Conservation (phyloP, 495 filamentous ascomycete species). For the Aspergillus diversus region DNA sequence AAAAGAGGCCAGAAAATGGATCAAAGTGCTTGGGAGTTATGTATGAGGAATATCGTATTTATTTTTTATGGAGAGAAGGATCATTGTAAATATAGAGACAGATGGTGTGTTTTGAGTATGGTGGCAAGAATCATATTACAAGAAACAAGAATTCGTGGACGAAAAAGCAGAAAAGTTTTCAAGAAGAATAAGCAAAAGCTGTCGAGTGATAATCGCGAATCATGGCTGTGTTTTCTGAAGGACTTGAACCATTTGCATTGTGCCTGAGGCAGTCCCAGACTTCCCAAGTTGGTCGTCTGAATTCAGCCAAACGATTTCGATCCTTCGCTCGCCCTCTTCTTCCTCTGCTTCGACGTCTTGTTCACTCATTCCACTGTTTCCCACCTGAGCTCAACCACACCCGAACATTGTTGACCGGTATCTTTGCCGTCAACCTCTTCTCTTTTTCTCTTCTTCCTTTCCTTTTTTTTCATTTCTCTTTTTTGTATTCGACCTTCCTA, state of each 20-base stretch:
- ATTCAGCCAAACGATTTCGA: constrained; percentile 6
- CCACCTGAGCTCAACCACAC: no score
- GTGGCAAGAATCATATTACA: no score
- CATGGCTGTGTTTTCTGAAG: no score
- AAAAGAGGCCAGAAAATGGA: background rate
- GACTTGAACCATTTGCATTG: background rate
- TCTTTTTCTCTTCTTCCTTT: constrained; percentile 19
- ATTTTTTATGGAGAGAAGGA: no score
- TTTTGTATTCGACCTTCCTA: constrained; percentile 21
- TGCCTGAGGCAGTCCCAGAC: background rate
- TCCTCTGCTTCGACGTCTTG: constrained; percentile 8
- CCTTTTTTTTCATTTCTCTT: constrained; percentile 15
- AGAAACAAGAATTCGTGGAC: no score
- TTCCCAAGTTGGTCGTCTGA: background rate
- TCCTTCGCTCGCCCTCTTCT: constrained; percentile 8
- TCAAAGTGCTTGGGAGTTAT: background rate
- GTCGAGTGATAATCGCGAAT: no score
- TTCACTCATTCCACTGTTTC: background rate
- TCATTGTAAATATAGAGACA: no score
- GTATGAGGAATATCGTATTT: no score
- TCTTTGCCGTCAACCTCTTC: background rate
- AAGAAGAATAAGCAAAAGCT: no score
- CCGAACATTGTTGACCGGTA: no score
- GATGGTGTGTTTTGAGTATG: no score
- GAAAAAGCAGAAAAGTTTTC: no score